These are phyloP conservation scores for Trypanosoma theileri DNA, from an alignment of 208 protist species.

Conservation along the genomic window DNA sequence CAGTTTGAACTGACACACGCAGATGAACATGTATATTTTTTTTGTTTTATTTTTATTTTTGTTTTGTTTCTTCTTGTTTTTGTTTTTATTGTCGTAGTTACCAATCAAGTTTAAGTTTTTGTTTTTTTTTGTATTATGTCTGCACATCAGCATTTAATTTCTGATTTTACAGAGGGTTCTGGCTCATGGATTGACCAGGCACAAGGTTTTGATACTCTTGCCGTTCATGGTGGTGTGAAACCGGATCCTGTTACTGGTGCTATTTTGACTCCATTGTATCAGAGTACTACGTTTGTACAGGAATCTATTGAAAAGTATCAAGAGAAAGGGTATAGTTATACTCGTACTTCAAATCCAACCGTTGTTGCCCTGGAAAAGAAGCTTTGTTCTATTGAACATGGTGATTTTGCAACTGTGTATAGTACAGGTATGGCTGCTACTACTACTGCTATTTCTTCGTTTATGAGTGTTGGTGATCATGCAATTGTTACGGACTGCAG, in stretches of 20 bases:
- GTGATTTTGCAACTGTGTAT: slow-evolving; percentile 83
- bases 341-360: slow-evolving; percentile 94
- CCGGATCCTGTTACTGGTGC: slow-evolving; percentile 87
- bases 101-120: not conserved
- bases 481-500: slow-evolving; percentile 93
- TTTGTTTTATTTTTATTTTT: slow-evolving; percentile 1
- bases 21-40: slow-evolving; percentile 14
- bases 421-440: slow-evolving; percentile 90
- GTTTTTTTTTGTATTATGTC: slow-evolving; percentile 45
- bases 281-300: slow-evolving; percentile 90
- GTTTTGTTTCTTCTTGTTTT: slow-evolving; percentile 22
- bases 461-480: slow-evolving; percentile 91
- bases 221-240: slow-evolving; percentile 79
- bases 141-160: slow-evolving; percentile 71
- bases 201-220: slow-evolving; percentile 81
- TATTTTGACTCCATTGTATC: slow-evolving; percentile 88
- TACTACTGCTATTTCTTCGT: slow-evolving; percentile 87
- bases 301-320: slow-evolving; percentile 85
- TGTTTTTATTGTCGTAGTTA: slow-evolving; percentile 7
- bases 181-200: slow-evolving; percentile 67
- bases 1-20: slow-evolving; percentile 27
- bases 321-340: slow-evolving; percentile 90
- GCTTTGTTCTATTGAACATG: slow-evolving; percentile 91
- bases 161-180: slow-evolving; percentile 56
- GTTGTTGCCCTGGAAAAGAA: slow-evolving; percentile 87